A percentile compares a stretch with the other conserved stretches of the same genome.
phyloP scores from a whole-genome alignment of 495 filamentous ascomycete genomes.

The Penicillium herquei region DNA sequence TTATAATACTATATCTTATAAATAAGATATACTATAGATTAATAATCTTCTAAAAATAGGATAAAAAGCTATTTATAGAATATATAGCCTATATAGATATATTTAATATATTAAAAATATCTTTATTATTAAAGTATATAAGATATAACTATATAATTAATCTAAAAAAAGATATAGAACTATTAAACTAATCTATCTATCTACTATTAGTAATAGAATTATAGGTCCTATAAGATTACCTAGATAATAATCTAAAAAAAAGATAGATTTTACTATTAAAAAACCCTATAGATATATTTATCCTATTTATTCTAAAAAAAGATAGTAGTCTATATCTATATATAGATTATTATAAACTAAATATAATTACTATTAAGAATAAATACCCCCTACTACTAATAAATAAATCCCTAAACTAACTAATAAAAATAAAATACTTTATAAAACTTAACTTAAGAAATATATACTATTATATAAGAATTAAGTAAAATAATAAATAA shows the following conservation, averaged over 20 bases:
- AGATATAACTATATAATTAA: neutral
- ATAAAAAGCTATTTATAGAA: neutral
- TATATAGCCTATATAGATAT: neutral
- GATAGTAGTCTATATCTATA: slow-evolving; percentile 16
- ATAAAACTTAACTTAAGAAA: slow-evolving; percentile 25
- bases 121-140: neutral
- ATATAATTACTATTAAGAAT: slow-evolving; percentile 27
- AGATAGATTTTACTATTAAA: no score
- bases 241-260: no score
- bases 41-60: no score
- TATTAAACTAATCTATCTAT: slow-evolving; percentile 10
- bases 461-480: slow-evolving; percentile 11
- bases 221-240: no score
- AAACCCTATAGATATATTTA: slow-evolving; percentile 4
- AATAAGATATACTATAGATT: neutral
- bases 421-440: slow-evolving; percentile 17
- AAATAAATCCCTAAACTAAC: slow-evolving; percentile 16
- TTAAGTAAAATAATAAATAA: slow-evolving; percentile 14
- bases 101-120: neutral
- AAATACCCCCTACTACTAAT: slow-evolving; percentile 20
- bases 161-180: slow-evolving; percentile 6
- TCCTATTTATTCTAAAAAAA: slow-evolving; percentile 30
- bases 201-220: slow-evolving; percentile 11
- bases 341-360: slow-evolving; percentile 25
- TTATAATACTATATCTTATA: neutral